Conservation (phyloP, 2,329 filamentous ascomycete species). For the Periglandula ipomoeae region DNA sequence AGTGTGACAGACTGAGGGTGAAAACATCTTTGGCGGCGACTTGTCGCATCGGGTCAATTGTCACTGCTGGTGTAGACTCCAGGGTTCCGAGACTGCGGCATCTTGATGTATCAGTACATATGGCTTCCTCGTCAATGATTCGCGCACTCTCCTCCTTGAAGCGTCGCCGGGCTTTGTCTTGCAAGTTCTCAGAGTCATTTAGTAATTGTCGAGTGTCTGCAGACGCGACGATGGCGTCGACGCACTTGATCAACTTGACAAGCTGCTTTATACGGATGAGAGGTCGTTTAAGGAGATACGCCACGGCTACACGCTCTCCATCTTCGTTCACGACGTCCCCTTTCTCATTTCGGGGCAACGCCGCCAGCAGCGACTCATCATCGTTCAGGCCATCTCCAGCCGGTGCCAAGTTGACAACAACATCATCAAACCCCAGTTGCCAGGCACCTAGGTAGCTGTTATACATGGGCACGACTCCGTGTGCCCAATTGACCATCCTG, state of each 20-base stretch:
- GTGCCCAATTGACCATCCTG: conserved; percentile 71
- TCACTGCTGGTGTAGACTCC: conserved; percentile 57
- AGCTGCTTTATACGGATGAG: conserved; percentile 83
- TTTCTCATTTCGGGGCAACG: conserved; percentile 51
- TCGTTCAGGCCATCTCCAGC: conserved; percentile 44
- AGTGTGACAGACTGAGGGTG: conserved; percentile 74
- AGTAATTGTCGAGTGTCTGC: conserved; percentile 33
- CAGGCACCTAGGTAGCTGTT: conserved; percentile 78
- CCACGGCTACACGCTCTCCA: conserved; percentile 88
- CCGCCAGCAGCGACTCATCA: conserved; percentile 49
- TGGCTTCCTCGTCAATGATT: conserved; percentile 73
- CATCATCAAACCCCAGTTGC: conserved; percentile 88
- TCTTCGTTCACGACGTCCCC: conserved; percentile 62
- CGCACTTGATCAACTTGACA: conserved; percentile 67
- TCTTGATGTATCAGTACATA: conserved; percentile 70
- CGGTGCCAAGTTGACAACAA: conserved; percentile 86
- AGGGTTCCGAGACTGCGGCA: conserved; percentile 73
- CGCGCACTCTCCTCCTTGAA: conserved; percentile 61
- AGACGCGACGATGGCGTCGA: conserved; percentile 45
- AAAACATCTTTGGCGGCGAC: conserved; percentile 89
- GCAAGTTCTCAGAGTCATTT: conserved; percentile 57
- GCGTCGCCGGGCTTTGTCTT: conserved; percentile 63
- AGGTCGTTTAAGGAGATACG: conserved; percentile 82
- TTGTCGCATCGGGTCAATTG: conserved; percentile 67
- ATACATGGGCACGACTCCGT: conserved; percentile 70